Evolutionary conservation across 257 asterid species (phyloP).

Genomic region (Striga asiatica): DNA sequence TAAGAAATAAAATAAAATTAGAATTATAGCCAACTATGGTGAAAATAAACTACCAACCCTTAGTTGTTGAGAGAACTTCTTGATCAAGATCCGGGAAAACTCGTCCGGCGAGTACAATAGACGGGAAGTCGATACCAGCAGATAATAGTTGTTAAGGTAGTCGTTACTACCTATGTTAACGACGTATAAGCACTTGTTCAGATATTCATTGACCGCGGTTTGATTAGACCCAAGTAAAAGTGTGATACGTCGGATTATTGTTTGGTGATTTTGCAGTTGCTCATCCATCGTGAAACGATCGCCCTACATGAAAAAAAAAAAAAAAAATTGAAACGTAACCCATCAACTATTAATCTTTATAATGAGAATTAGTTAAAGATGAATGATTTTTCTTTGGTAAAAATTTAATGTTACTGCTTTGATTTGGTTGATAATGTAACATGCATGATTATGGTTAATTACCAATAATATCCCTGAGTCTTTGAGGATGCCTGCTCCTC

Average conservation of each 20-base stretch:
- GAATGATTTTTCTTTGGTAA: no score
- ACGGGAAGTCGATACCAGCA: constrained; percentile 20
- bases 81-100: constrained; percentile 30
- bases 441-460: neutral
- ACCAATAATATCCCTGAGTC: constrained; percentile 26
- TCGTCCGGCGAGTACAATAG: constrained; percentile 17
- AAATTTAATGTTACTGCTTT: no score
- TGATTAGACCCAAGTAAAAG: neutral
- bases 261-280: constrained; percentile 24
- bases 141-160: constrained; percentile 43
- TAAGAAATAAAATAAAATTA: neutral
- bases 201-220: neutral
- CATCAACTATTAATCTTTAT: no score
- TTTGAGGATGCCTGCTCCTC: constrained; percentile 47
- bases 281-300: constrained; percentile 18
- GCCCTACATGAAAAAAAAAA: constrained; percentile 27
- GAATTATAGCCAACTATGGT: neutral
- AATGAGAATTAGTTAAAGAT: no score
- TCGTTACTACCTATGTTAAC: constrained; percentile 55
- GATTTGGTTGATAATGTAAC: neutral
- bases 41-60: constrained; percentile 9
- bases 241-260: constrained; percentile 5
- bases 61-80: constrained; percentile 13
- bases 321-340: no score
- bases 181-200: constrained; percentile 31